These are phyloP conservation scores for Carex arenaria DNA, from an alignment of 202 grass and related monocot species.

Conservation along the genomic window DNA sequence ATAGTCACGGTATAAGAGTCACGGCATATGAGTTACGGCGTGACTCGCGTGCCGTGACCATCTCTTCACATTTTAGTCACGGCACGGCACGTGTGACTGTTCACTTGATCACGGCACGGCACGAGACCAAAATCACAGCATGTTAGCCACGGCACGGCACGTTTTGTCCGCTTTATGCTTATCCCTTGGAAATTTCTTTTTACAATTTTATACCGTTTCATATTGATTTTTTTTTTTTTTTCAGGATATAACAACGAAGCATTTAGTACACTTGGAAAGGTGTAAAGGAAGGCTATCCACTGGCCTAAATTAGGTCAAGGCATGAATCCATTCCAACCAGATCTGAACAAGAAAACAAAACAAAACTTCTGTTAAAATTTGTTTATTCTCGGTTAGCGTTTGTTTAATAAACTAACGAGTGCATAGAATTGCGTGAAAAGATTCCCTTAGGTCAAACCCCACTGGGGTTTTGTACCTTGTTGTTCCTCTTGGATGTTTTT, in stretches of 20 bases:
- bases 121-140: too few species aligned
- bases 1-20: too few species aligned
- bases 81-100: too few species aligned
- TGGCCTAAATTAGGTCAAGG: conserved; percentile 6
- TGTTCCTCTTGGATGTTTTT: conserved; percentile 24
- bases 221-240: neutral
- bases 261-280: neutral
- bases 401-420: neutral
- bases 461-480: neutral
- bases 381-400: neutral
- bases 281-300: neutral
- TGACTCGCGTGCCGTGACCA: too few species aligned
- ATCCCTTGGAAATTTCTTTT: too few species aligned
- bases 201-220: too few species aligned
- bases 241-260: neutral
- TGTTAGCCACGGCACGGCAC: too few species aligned
- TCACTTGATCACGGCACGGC: too few species aligned
- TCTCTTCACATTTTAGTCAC: too few species aligned
- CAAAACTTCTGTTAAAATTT: neutral
- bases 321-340: neutral
- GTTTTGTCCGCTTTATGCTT: too few species aligned
- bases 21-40: too few species aligned
- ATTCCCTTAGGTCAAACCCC: conserved; percentile 27
- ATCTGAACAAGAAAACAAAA: conserved; percentile 8
- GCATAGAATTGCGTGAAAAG: conserved; percentile 5